Evolutionary conservation across 805 yeast genomes (phyloP).

Genomic region (Metschnikowia baotianmanensis): DNA sequence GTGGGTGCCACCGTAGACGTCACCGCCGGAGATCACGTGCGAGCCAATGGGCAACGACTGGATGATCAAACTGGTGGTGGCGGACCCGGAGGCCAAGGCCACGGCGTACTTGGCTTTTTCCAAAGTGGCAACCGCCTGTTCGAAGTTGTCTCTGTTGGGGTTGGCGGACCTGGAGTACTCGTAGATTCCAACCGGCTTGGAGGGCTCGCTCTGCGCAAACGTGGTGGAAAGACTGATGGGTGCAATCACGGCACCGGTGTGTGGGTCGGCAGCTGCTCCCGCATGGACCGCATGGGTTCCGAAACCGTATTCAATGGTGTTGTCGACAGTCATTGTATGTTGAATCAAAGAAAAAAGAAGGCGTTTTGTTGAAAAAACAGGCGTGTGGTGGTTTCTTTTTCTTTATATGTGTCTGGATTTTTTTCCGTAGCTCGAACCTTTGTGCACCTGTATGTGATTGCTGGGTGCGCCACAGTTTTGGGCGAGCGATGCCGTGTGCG

Average conservation of each 20-base stretch:
- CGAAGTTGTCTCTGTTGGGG: slow-evolving; percentile 83
- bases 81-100: slow-evolving; percentile 84
- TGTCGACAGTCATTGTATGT: slow-evolving; percentile 43
- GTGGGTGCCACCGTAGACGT: slow-evolving; percentile 91
- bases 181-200: slow-evolving; percentile 71
- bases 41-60: slow-evolving; percentile 71
- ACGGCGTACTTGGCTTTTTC: slow-evolving; percentile 74
- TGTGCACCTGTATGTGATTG: slow-evolving; percentile 5
- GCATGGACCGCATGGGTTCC: slow-evolving; percentile 85
- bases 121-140: slow-evolving; percentile 72
- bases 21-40: slow-evolving; percentile 77
- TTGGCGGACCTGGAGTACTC: slow-evolving; percentile 85
- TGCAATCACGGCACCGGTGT: slow-evolving; percentile 84
- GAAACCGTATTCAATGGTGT: slow-evolving; percentile 44
- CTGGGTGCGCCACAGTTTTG: slow-evolving; percentile 6
- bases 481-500: neutral
- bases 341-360: too few species aligned
- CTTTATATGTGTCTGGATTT: neutral
- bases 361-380: slow-evolving; percentile 3
- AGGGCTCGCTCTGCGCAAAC: slow-evolving; percentile 76
- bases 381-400: neutral
- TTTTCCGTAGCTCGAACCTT: too few species aligned
- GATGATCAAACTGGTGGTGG: slow-evolving; percentile 73
- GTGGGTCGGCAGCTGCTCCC: slow-evolving; percentile 67
- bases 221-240: slow-evolving; percentile 84